Conservation (phyloP, 1,284 basidiomycete genomes). For the Trametes versicolor region DNA sequence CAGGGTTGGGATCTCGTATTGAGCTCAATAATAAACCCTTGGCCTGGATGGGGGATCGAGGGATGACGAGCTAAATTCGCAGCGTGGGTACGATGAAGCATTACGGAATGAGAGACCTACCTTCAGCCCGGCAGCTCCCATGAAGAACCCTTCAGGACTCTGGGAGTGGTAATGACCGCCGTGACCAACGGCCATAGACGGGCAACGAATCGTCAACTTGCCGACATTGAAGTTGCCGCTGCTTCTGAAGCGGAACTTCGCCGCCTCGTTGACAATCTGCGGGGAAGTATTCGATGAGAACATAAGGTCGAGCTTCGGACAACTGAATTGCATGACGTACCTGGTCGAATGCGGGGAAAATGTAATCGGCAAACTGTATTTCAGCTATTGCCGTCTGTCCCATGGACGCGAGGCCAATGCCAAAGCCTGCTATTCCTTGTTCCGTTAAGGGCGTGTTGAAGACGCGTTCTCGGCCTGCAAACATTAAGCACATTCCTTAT, state of each 20-base stretch:
- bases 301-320: not conserved
- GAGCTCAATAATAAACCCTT: conserved; percentile 89
- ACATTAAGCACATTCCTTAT: conserved; percentile 2
- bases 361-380: conserved; percentile 91
- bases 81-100: not conserved
- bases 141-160: conserved; percentile 94
- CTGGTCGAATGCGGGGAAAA: conserved; percentile 93
- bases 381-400: conserved; percentile 96
- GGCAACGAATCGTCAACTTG: conserved; percentile 87
- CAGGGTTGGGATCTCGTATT: conserved; percentile 92
- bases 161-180: conserved; percentile 96
- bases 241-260: conserved; percentile 92
- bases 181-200: conserved; percentile 92
- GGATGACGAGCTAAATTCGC: conserved; percentile 78
- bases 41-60: conserved; percentile 93
- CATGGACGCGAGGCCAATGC: conserved; percentile 91
- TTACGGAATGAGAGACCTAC: conserved; percentile 50
- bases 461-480: conserved; percentile 85
- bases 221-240: conserved; percentile 88
- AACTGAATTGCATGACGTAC: conserved; percentile 49
- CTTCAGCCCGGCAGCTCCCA: conserved; percentile 91
- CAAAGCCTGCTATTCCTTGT: conserved; percentile 96
- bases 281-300: not conserved
- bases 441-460: conserved; percentile 96
- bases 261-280: conserved; percentile 94